Conservation (phyloP, 306 rosid species). For the Vigna radiata region DNA sequence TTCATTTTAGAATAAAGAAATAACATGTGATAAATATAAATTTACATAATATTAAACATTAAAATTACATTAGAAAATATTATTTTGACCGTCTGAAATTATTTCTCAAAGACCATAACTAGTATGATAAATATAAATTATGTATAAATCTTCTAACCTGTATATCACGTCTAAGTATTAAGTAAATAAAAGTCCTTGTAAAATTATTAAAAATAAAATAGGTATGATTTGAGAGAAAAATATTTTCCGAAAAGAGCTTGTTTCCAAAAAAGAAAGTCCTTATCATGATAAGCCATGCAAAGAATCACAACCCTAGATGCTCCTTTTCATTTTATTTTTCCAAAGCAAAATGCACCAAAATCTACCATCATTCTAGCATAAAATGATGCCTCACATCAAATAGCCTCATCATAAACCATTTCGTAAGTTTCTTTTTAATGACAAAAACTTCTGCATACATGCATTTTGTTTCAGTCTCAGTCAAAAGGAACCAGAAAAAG, state of each 20-base stretch:
- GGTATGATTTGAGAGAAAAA: background rate
- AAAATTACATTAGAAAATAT: no score
- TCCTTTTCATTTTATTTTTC: background rate
- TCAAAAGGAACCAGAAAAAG: background rate
- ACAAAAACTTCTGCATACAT: background rate
- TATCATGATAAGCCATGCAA: background rate
- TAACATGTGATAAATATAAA: no score
- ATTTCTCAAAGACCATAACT: no score
- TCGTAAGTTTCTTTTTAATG: background rate
- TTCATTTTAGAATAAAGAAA: no score
- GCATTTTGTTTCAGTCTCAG: background rate
- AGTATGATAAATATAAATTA: no score
- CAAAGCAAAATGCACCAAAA: conserved; percentile 17
- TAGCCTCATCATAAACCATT: background rate
- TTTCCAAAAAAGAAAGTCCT: background rate
- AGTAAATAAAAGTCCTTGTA: no score
- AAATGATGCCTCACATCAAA: conserved; percentile 19
- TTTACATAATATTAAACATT: no score
- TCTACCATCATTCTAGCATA: no score
- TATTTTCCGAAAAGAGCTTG: background rate
- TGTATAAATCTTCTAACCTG: no score
- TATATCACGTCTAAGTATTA: no score
- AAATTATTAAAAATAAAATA: no score
- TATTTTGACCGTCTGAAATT: no score
- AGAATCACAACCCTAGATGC: background rate